phyloP scores from a whole-genome alignment of 495 filamentous ascomycete genomes.

The Neurospora sp. region DNA sequence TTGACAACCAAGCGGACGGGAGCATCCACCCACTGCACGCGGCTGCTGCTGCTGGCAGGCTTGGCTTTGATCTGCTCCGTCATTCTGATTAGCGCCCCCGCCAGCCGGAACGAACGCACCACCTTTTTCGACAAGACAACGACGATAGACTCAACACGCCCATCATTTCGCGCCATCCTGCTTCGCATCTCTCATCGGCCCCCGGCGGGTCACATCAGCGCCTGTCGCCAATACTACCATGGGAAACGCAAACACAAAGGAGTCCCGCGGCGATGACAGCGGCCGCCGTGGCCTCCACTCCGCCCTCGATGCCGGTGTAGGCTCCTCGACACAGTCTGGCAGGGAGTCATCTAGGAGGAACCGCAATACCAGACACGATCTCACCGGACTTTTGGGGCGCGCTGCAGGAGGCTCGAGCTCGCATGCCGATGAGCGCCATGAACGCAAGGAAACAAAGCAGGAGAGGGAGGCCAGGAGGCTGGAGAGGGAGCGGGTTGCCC shows the following conservation, averaged over 20 bases:
- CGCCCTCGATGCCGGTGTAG: conserved; percentile 8
- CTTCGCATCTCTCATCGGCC: conserved; percentile 1
- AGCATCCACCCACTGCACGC: not conserved
- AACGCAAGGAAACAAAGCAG: conserved; percentile 76
- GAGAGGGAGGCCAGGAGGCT: conserved; percentile 78
- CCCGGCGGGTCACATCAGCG: not conserved
- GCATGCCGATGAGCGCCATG: conserved; percentile 25
- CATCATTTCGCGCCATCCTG: not conserved
- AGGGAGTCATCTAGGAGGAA: conserved; percentile 16
- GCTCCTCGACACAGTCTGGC: conserved; percentile 13
- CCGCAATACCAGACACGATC: conserved; percentile 19
- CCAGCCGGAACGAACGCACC: not conserved
- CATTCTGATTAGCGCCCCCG: not conserved
- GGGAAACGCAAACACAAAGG: conserved; percentile 25
- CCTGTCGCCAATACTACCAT: conserved; percentile 7
- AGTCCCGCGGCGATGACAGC: conserved; percentile 18
- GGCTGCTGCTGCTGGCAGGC: not conserved
- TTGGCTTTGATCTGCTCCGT: not conserved
- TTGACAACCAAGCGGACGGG: not conserved
- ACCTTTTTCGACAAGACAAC: not conserved
- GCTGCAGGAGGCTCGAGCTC: conserved; percentile 14
- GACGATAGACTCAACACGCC: not conserved
- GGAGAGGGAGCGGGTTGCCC: conserved; percentile 66
- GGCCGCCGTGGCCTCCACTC: conserved; percentile 16
- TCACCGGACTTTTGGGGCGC: conserved; percentile 16